Evolutionary conservation across 805 yeast genomes (phyloP).

Genomic region (Candida succiphila): DNA sequence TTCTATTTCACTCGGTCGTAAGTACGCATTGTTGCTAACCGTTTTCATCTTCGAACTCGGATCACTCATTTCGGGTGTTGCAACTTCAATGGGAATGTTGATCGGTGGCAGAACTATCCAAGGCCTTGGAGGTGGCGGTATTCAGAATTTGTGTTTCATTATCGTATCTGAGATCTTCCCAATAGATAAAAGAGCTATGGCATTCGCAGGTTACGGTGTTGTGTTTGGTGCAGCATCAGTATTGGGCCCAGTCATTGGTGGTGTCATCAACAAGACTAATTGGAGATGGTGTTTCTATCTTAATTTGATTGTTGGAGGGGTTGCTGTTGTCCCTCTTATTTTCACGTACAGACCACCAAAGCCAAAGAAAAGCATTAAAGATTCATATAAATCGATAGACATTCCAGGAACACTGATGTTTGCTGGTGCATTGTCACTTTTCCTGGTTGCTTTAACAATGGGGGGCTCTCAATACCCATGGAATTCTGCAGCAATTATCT

Average conservation of each 20-base stretch:
- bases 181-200: slow-evolving; percentile 25
- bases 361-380: slow-evolving; percentile 26
- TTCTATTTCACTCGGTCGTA: slow-evolving; percentile 49
- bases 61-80: slow-evolving; percentile 46
- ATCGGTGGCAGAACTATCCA: slow-evolving; percentile 65
- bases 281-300: slow-evolving; percentile 75
- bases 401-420: slow-evolving; percentile 36
- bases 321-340: slow-evolving; percentile 27
- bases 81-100: slow-evolving; percentile 46
- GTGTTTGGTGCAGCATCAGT: slow-evolving; percentile 42
- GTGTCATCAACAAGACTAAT: slow-evolving; percentile 48
- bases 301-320: slow-evolving; percentile 56
- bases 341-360: slow-evolving; percentile 37
- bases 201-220: slow-evolving; percentile 28
- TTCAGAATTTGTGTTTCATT: slow-evolving; percentile 46
- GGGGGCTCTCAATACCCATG: slow-evolving; percentile 46
- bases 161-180: slow-evolving; percentile 50
- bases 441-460: slow-evolving; percentile 43
- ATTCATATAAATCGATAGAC: slow-evolving; percentile 35
- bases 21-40: slow-evolving; percentile 35
- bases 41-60: slow-evolving; percentile 51
- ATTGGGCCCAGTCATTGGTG: slow-evolving; percentile 58
- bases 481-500: slow-evolving; percentile 42
- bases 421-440: slow-evolving; percentile 31
- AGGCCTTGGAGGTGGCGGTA: slow-evolving; percentile 67